phyloP scores from a whole-genome alignment of 2,329 filamentous ascomycete genomes.

The Fusarium cyanostomum region DNA sequence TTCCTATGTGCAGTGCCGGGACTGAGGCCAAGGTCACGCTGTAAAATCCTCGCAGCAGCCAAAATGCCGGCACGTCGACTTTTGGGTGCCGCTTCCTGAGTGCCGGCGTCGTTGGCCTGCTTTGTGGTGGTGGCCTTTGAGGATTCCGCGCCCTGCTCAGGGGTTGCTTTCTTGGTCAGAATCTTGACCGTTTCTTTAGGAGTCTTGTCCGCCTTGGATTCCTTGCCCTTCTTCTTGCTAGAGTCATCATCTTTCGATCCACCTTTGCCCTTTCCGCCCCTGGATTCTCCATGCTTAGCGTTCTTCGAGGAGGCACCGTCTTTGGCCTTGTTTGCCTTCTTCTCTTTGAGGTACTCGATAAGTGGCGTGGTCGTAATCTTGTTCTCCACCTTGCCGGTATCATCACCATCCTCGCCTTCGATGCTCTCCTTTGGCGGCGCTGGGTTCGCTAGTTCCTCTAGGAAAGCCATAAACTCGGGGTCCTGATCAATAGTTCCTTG shows the following conservation, averaged over 20 bases:
- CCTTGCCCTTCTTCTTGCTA: slow-evolving; percentile 70
- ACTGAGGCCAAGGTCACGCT: slow-evolving; percentile 72
- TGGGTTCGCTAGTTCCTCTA: slow-evolving; percentile 84
- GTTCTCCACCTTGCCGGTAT: slow-evolving; percentile 57
- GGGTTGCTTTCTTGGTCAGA: slow-evolving; percentile 66
- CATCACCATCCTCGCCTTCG: slow-evolving; percentile 55
- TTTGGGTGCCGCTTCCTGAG: slow-evolving; percentile 56
- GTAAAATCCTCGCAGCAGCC: slow-evolving; percentile 70
- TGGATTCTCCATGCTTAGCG: slow-evolving; percentile 67
- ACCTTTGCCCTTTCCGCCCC: slow-evolving; percentile 59
- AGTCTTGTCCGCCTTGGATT: slow-evolving; percentile 65
- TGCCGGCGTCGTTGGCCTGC: slow-evolving; percentile 44
- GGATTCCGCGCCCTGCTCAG: slow-evolving; percentile 59
- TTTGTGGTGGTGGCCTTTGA: slow-evolving; percentile 54
- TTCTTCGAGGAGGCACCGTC: slow-evolving; percentile 55
- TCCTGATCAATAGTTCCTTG: slow-evolving; percentile 98
- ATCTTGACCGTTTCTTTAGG: slow-evolving; percentile 70
- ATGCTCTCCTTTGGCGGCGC: slow-evolving; percentile 55
- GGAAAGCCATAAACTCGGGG: slow-evolving; percentile 91
- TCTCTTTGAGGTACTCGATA: slow-evolving; percentile 89
- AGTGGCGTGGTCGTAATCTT: slow-evolving; percentile 86
- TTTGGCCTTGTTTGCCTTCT: slow-evolving; percentile 80
- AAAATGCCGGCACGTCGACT: slow-evolving; percentile 69
- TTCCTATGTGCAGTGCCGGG: slow-evolving; percentile 70
- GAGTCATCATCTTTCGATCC: slow-evolving; percentile 57